Evolutionary conservation across 2,329 filamentous ascomycete species (phyloP).

Genomic region (Cordyceps militaris): DNA sequence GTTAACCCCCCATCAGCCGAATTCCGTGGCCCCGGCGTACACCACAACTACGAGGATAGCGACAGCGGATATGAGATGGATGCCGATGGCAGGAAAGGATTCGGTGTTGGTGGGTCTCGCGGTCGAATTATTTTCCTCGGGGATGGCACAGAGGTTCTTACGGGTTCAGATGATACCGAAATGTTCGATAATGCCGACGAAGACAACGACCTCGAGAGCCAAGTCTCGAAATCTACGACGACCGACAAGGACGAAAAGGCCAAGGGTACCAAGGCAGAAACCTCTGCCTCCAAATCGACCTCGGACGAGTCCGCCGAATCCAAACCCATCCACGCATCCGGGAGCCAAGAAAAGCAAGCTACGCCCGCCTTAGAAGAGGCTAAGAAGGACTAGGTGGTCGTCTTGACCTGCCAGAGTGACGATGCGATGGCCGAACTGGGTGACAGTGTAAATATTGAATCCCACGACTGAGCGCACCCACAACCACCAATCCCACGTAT

Average conservation of each 20-base stretch:
- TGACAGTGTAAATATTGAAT: conserved; percentile 12
- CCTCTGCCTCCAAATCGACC: conserved; percentile 11
- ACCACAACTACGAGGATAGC: conserved; percentile 76
- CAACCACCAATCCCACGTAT: background rate
- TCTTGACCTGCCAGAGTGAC: conserved; percentile 15
- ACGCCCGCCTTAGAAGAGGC: conserved; percentile 20
- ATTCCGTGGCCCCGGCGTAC: conserved; percentile 75
- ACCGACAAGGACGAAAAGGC: conserved; percentile 19
- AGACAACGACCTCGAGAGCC: conserved; percentile 77
- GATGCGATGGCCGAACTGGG: conserved; percentile 16
- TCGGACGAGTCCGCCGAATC: conserved; percentile 12
- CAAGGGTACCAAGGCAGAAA: conserved; percentile 16
- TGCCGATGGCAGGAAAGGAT: conserved; percentile 56
- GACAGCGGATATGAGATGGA: conserved; percentile 72
- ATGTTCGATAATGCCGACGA: conserved; percentile 87
- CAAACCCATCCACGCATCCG: conserved; percentile 3
- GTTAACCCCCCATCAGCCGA: conserved; percentile 51
- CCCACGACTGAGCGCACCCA: background rate
- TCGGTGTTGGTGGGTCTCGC: conserved; percentile 62
- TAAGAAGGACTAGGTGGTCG: conserved; percentile 31
- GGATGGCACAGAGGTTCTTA: conserved; percentile 87
- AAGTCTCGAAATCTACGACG: conserved; percentile 58
- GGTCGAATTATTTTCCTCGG: conserved; percentile 91
- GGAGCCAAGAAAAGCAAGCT: conserved; percentile 1
- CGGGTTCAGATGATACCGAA: conserved; percentile 81